Base-by-base conservation (phyloP, 805 yeast species). In the Myxozyma mucilagina region DNA sequence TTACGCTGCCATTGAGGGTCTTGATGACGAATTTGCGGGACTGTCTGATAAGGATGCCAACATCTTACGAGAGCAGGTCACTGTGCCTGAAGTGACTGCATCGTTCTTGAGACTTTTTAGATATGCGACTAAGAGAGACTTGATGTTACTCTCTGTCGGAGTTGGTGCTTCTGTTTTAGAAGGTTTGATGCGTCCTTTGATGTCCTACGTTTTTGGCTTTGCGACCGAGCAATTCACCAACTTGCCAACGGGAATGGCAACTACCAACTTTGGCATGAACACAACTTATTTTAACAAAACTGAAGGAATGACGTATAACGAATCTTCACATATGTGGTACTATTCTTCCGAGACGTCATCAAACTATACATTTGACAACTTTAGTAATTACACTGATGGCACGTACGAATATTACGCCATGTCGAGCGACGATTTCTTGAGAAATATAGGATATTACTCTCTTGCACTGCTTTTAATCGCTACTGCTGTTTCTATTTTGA, bases 381-480 rank as follows among this genome's bases (percentile, higher is more conserved):
- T 32, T 24, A 20, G 41, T 7, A 55, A 47, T 53, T 59, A 47
- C 59, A 48, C 59, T 2, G 51, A 34, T n/a, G 52, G 39, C 20
- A n/a, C 47, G n/a, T 51, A 29, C 47, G 51, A 53, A 29, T 43
- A 54, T 43, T 45, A 53, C 39, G 58, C 47, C 16, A 31, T 47
- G 18, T 34, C 57, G 1, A 31, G 20, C 4, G 54, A 52, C 7
- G 56, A 53, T 13, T 61, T 61, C 43, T 13, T 61, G 14, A 39
- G 61, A 11, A 38, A 14, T 13, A 56, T 61, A 43, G 54, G 55
- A 61, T 68, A 51, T 13, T 45, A 51, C 53, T 49, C 78, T 9
- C 71, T 76, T 4, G 77, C 74, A 60, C 77, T 76, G 44, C 70
- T 76, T 20, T 72, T 77, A 58, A 71, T 77, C 24, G 80, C 79